Percentiles rank a stretch among this genome's conserved stretches.
phyloP scores from a whole-genome alignment of 306 rosid species.

The Canavalia gladiata region DNA sequence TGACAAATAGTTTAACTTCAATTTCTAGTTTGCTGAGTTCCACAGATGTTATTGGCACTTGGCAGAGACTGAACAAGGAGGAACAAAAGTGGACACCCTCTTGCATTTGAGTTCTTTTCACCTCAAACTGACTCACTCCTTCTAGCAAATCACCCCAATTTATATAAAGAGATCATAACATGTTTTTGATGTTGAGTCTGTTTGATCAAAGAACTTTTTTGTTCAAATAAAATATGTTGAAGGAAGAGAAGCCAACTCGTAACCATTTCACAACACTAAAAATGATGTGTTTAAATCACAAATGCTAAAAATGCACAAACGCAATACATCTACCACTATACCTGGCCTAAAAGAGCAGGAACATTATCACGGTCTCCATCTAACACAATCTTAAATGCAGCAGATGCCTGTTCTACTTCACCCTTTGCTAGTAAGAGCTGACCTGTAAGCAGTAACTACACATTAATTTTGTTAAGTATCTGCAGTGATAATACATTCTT shows the following conservation, averaged over 20 bases:
- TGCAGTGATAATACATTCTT: conserved; percentile 40
- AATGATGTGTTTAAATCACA: conserved; percentile 16
- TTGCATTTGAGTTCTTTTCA: conserved; percentile 35
- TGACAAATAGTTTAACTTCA: background rate
- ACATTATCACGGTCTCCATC: conserved; percentile 94
- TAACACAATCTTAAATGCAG: conserved; percentile 95
- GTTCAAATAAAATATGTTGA: background rate
- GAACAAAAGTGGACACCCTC: background rate
- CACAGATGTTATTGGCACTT: background rate
- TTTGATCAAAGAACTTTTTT: conserved; percentile 16
- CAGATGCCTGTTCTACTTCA: conserved; percentile 93
- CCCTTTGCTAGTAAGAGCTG: conserved; percentile 98
- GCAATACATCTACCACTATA: conserved; percentile 45
- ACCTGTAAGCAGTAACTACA: conserved; percentile 69
- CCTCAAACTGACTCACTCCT: background rate
- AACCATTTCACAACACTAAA: conserved; percentile 21
- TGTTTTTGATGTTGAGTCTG: conserved; percentile 4
- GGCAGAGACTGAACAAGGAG: background rate
- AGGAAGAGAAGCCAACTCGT: conserved; percentile 17
- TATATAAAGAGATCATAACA: conserved; percentile 14
- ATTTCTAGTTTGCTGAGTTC: background rate
- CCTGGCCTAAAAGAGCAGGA: conserved; percentile 98
- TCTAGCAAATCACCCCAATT: conserved; percentile 9
- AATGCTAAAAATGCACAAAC: conserved; percentile 17
- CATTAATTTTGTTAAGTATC: conserved; percentile 30